phyloP scores from a whole-genome alignment of 192 early-diverging fungal genomes.

The Backusella morwellensis region DNA sequence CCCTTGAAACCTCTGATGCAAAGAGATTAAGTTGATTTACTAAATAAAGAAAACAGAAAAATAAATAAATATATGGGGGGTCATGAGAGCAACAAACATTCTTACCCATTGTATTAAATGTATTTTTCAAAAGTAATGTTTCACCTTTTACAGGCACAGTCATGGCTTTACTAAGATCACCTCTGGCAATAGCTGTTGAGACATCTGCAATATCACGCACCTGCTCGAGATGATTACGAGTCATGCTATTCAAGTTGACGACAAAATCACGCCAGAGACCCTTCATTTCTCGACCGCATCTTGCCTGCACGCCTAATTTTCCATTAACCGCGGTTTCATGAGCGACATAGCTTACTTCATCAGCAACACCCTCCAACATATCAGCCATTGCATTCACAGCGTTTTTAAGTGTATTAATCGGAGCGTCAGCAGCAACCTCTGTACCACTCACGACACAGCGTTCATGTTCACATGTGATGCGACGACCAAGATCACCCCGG shows the following conservation, averaged over 20 bases:
- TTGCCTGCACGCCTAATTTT: slow-evolving; percentile 65
- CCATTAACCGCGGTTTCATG: slow-evolving; percentile 72
- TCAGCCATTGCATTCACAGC: slow-evolving; percentile 64
- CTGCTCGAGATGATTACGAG: slow-evolving; percentile 50
- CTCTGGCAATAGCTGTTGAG: slow-evolving; percentile 65
- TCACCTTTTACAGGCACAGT: slow-evolving; percentile 69
- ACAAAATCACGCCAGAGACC: slow-evolving; percentile 61
- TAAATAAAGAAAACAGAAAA: slow-evolving; percentile 11
- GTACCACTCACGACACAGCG: slow-evolving; percentile 30
- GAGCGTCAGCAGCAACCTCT: slow-evolving; percentile 15
- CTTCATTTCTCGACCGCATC: slow-evolving; percentile 40
- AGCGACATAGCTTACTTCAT: slow-evolving; percentile 66
- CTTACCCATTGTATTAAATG: slow-evolving; percentile 75
- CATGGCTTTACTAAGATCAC: slow-evolving; percentile 71
- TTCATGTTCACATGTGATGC: slow-evolving; percentile 43
- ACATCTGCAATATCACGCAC: slow-evolving; percentile 70
- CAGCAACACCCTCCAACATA: slow-evolving; percentile 51
- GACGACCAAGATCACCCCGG: slow-evolving; percentile 41
- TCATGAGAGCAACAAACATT: background rate
- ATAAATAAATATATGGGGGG: background rate
- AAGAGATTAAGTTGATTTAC: slow-evolving; percentile 55
- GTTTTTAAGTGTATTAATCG: slow-evolving; percentile 42
- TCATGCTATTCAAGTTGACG: slow-evolving; percentile 56
- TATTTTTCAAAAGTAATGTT: slow-evolving; percentile 69
- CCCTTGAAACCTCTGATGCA: slow-evolving; percentile 59